Evolutionary conservation across 140 eudicot genomes (phyloP), one percentile per base, ranked within the genome.

Genomic region (Erigeron philadelphicus): DNA sequence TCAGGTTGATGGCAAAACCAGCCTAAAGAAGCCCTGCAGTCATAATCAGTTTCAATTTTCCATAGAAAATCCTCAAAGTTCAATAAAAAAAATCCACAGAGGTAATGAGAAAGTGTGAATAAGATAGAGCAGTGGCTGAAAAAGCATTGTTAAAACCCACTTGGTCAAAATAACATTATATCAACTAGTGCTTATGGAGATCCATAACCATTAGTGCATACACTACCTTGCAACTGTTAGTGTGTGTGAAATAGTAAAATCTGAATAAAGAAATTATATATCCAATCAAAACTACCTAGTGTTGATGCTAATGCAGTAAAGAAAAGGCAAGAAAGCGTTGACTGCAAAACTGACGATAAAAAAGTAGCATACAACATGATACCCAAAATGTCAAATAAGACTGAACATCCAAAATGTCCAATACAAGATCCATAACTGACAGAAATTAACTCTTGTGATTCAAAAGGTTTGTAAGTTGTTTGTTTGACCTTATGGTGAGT

Each of bases 1-100:
- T 94, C 97, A 57, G 97, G 95, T 64, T 85, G 84, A 74, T 85
- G 92, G 53, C 97, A 94, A 79, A 94, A 94, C 96, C 96, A 94
- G 57, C 97, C 97, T 75, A 94, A 81, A n/a, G 95, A 75, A 40
- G 99, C 84, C 85, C 99, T 94, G 89, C 72, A 73, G 44, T 43
- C 40, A 17, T 64, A 63, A 41, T 61, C 25, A 6, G 54, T n/a
- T 19, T 73, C 55, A 73, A 47, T 41, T 41, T 49, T 72, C 53
- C 18, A 12, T 21, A 12, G 54, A 45, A 45, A 18, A 61, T 11
- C 76, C 19, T 64, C 61, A 46, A 46, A 59, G 18, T 46, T 60
- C 12, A 60, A 23, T n/a, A 16, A 17, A 11, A 25, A 53, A 21
- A 2, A 31, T 71, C 48, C 61, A 60, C 35, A 46, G 61, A 60